Percentiles rank a stretch among this genome's conserved stretches.
Evolutionary conservation across 768 basidiomycete species (phyloP).

Genomic region (Fibroporia radiculosa): DNA sequence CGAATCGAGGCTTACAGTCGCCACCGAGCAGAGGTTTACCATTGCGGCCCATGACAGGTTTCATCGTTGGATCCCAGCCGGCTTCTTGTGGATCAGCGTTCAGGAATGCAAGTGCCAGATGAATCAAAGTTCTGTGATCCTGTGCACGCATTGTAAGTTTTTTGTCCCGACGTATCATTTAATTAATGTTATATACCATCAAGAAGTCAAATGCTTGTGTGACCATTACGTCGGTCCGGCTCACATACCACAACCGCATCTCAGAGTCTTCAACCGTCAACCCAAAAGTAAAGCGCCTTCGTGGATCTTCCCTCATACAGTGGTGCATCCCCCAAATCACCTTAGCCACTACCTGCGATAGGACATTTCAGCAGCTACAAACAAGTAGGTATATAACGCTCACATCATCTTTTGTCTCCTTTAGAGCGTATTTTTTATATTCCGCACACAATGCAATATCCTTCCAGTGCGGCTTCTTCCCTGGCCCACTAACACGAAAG

Average conservation of each 20-base stretch:
- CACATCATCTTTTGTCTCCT: neutral
- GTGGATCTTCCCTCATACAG: constrained; percentile 22
- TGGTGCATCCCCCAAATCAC: constrained; percentile 21
- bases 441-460: neutral
- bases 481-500: neutral
- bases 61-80: neutral
- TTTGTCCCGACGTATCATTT: too few relatives aligned
- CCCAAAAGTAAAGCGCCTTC: constrained; percentile 20
- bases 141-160: too few relatives aligned
- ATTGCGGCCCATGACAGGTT: neutral
- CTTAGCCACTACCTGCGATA: constrained; percentile 10
- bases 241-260: constrained; percentile 23
- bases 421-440: neutral
- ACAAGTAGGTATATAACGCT: neutral
- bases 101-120: neutral
- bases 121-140: neutral
- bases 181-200: too few relatives aligned
- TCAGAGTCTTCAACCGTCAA: constrained; percentile 20
- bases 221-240: constrained; percentile 16
- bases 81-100: neutral
- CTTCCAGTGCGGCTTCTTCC: neutral
- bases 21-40: neutral
- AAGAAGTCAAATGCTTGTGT: constrained; percentile 13
- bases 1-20: neutral
- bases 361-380: neutral